Percentiles rank a stretch among this genome's conserved stretches.
Conservation (phyloP, 495 filamentous ascomycete genomes). For the Articulospora tetracladia region DNA sequence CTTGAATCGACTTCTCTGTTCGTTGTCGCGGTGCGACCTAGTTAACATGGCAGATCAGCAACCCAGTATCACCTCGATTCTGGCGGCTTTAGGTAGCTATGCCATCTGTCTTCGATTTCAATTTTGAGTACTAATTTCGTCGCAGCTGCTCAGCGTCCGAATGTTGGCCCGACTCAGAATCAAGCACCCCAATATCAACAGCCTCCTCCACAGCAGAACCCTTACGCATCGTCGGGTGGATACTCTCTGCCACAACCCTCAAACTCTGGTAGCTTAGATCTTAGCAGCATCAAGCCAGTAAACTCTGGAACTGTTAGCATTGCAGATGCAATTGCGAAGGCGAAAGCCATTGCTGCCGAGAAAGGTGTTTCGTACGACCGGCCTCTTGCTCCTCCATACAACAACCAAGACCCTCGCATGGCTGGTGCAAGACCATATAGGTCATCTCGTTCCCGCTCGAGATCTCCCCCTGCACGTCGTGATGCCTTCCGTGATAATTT, state of each 20-base stretch:
- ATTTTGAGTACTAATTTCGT: slow-evolving; percentile 7
- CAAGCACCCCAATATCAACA: slow-evolving; percentile 37
- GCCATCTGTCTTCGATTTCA: neutral
- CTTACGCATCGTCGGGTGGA: slow-evolving; percentile 33
- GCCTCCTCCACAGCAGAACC: slow-evolving; percentile 32
- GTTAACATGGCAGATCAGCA: slow-evolving; percentile 35
- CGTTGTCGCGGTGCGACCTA: neutral
- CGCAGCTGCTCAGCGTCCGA: slow-evolving; percentile 41
- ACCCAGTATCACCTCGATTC: slow-evolving; percentile 47
- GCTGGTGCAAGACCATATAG: slow-evolving; percentile 42
- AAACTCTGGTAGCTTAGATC: slow-evolving; percentile 64
- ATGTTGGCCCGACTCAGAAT: slow-evolving; percentile 35
- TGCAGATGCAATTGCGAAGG: slow-evolving; percentile 69
- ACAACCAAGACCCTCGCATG: slow-evolving; percentile 32
- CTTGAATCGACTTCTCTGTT: too few relatives aligned
- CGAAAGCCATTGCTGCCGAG: slow-evolving; percentile 66
- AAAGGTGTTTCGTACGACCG: slow-evolving; percentile 58
- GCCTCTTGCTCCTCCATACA: slow-evolving; percentile 31
- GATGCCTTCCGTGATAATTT: slow-evolving; percentile 65
- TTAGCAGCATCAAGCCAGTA: slow-evolving; percentile 69
- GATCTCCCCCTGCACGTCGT: slow-evolving; percentile 54
- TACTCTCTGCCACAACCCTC: slow-evolving; percentile 64
- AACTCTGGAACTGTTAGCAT: slow-evolving; percentile 71
- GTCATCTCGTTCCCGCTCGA: slow-evolving; percentile 64
- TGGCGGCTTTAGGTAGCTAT: slow-evolving; percentile 48